Base-by-base conservation (phyloP, 805 yeast genomes). In the Saccharomycodes ludwigii region DNA sequence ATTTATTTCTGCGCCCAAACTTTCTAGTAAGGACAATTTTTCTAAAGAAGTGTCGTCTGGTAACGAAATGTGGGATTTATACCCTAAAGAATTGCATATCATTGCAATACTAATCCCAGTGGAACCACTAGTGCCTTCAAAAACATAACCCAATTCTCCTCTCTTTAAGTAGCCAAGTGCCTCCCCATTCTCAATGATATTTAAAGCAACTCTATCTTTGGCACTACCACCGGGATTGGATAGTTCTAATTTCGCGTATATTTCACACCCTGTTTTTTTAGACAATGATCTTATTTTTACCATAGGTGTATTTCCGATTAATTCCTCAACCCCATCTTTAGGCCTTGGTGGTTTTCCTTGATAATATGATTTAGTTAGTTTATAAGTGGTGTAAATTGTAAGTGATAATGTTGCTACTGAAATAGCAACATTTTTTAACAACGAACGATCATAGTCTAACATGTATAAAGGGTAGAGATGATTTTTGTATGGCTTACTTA, bases 91-190 rank as follows among this genome's bases (percentile, higher is more conserved):
- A 42, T 84, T 73, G 40, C 94, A 82, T n/a, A 91, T 65, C 55
- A 85, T 72, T 0, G 96, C 95, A 44, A 88, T 68, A 2, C 95
- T 82, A 9, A 91, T 91, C 3, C 98, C 98, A 0, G 98, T 88
- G 0, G 96, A 85, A 0, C 98, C 98, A 8, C 91, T 77, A 0
- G 98, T 91, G 6, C 98, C 98, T 58, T 88, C 98, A 52, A 76
- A 85, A 2, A 88, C 78, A 47, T 54, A 46, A 21, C 52, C 57
- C 10, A 74, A 63, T 46, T 83, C 91, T 1, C 81, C 84, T 32
- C 64, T 56, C 4, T 59, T 50, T 24, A 86, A 52, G 5, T 60
- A 47, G 1, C 91, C 91, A 28, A 46, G 30, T 4, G 42, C 34
- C 48, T 83, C 94, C 34, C 79, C 80, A 15, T 71, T 71, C 34